Conservation (phyloP, 2,329 filamentous ascomycete genomes). For the Tolypocladium pustulatum region DNA sequence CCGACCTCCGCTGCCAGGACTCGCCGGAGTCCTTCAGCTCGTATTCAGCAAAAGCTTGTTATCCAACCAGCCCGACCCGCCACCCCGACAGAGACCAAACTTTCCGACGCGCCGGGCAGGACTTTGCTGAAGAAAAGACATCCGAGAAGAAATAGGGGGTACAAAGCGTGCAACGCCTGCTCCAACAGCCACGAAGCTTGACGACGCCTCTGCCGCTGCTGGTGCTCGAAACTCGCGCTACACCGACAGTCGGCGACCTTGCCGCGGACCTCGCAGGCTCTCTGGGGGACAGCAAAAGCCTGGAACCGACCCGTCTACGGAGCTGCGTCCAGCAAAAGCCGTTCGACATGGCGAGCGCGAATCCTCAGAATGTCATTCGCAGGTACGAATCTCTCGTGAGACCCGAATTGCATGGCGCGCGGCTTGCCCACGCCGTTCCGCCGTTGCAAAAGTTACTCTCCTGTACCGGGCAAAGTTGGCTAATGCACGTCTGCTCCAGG, state of each 20-base stretch:
- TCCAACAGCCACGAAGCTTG: not conserved
- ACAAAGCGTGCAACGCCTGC: not conserved
- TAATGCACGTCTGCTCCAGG: constrained; percentile 34
- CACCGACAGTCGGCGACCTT: not conserved
- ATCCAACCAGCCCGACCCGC: constrained; percentile 17
- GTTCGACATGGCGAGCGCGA: constrained; percentile 32
- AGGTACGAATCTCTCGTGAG: constrained; percentile 35
- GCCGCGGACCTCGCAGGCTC: not conserved
- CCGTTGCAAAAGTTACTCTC: not conserved
- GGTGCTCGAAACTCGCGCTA: not conserved
- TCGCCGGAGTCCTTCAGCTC: not conserved
- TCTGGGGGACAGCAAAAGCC: not conserved
- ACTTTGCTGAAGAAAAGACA: not conserved
- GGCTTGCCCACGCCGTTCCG: not conserved
- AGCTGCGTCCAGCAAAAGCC: constrained; percentile 4
- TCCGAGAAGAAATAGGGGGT: not conserved
- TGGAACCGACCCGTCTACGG: not conserved
- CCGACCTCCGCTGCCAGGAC: not conserved
- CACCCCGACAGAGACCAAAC: constrained; percentile 13
- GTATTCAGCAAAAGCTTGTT: constrained; percentile 11
- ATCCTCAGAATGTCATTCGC: constrained; percentile 49
- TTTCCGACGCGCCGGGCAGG: constrained; percentile 4
- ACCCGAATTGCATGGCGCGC: not conserved
- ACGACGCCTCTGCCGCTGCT: not conserved
- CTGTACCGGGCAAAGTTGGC: not conserved